Evolutionary conservation across 169 alveolate genomes (phyloP), one percentile per base, ranked within the genome.

Genomic region (Eimeria sp.): DNA sequence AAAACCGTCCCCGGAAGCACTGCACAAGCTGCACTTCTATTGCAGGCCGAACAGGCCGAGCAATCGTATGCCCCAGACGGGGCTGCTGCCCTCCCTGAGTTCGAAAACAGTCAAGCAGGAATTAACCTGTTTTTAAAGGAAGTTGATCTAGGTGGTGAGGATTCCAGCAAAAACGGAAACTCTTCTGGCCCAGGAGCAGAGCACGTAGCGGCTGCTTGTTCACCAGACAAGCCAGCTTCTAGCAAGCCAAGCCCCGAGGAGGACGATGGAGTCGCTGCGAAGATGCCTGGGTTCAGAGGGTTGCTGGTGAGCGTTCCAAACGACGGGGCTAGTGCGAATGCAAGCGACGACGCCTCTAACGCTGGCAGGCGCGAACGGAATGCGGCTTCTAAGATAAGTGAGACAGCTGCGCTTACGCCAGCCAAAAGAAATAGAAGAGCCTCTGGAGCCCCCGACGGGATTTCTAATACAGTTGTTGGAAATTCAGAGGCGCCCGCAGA

Each of bases 81-180:
- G 65, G 94, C 54, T 63, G 78, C 83, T 65, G 94, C 72, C 65
- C 94, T 87, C 40, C 80, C 93, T 30, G 95, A 86, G 80, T 84
- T 94, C 51, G 96, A 84, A 83, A 83, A 84, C 67, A 94, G 96
- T 70, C 90, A 82, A 40, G 96, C 96, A 51, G 96, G 96, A 49
- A 67, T 94, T 76, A 94, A 94, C 54, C 96, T 65, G 58, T 89
- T 94, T 63, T 80, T 76, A 2, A 80, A 65, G 54, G 96, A 94
- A 43, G 96, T 94, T 27, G 84, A 58, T 30, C 94, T 94, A 40
- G 96, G 94, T 7, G 92, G 57, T 13, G 94, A 87, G 40, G 83
- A 87, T n/a, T 87, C 94, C 58, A 87, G 94, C 83, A 87, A 87
- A 45, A 57, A 61, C 65, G 94, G 83, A 45, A 65, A 51, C 45